phyloP scores from a whole-genome alignment of 371 early-diverging fungal genomes.

The Rhizopus stolonifer region DNA sequence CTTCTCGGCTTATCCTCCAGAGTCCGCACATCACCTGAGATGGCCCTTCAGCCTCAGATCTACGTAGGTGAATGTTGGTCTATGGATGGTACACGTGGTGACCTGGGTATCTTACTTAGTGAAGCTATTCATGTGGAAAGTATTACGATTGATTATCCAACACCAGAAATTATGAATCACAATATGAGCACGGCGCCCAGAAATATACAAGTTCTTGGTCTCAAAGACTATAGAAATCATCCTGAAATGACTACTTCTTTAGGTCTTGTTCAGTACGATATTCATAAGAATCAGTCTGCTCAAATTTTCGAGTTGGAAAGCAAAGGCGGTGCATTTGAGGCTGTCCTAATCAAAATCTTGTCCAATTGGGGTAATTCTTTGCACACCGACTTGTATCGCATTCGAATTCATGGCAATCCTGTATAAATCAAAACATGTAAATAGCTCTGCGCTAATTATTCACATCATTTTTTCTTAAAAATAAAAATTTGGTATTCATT shows the following conservation, averaged over 20 bases:
- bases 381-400: slow-evolving; percentile 80
- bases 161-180: neutral
- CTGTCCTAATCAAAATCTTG: slow-evolving; percentile 51
- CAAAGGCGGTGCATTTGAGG: slow-evolving; percentile 13
- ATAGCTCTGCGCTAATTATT: neutral
- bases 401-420: slow-evolving; percentile 69
- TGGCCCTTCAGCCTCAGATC: slow-evolving; percentile 3
- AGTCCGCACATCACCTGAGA: neutral
- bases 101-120: slow-evolving; percentile 9
- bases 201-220: slow-evolving; percentile 8
- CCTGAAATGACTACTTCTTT: slow-evolving; percentile 8
- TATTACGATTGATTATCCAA: slow-evolving; percentile 17
- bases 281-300: slow-evolving; percentile 17
- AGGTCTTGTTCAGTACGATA: slow-evolving; percentile 19
- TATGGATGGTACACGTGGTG: slow-evolving; percentile 11
- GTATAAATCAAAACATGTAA: neutral
- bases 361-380: slow-evolving; percentile 74
- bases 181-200: slow-evolving; percentile 11
- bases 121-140: slow-evolving; percentile 10
- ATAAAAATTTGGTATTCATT: neutral
- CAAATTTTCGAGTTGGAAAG: slow-evolving; percentile 37
- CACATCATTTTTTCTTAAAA: neutral
- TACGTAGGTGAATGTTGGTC: slow-evolving; percentile 15
- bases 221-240: neutral
- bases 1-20: neutral